phyloP scores from a whole-genome alignment of 2,329 filamentous ascomycete genomes.

The Trichoderma sp. region DNA sequence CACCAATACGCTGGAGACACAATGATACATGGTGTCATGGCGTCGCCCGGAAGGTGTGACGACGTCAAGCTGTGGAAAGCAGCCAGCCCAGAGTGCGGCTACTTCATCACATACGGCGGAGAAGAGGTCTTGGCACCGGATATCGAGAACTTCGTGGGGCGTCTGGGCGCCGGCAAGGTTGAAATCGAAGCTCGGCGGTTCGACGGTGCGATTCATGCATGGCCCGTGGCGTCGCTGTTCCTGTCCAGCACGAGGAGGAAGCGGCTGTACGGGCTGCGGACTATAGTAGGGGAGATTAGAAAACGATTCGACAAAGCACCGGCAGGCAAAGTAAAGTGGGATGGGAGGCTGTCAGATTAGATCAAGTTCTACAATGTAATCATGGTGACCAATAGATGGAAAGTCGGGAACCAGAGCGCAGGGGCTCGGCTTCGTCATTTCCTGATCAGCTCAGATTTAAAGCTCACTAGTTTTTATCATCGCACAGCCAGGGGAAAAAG shows the following conservation, averaged over 20 bases:
- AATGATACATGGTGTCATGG: conserved; percentile 38
- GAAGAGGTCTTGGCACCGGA: conserved; percentile 79
- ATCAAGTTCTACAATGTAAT: conserved; percentile 57
- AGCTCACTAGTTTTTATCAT: conserved; percentile 43
- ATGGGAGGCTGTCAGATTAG: conserved; percentile 58
- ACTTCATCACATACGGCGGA: conserved; percentile 70
- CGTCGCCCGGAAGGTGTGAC: conserved; percentile 70
- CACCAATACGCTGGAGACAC: conserved; percentile 61
- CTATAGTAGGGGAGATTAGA: conserved; percentile 43
- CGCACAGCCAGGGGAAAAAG: conserved; percentile 29
- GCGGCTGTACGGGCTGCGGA: conserved; percentile 54
- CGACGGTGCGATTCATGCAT: conserved; percentile 72
- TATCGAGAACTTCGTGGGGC: conserved; percentile 59
- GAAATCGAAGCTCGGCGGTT: conserved; percentile 61
- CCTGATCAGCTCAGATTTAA: conserved; percentile 38
- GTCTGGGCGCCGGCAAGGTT: conserved; percentile 55
- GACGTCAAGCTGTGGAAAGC: conserved; percentile 66
- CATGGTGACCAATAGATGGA: conserved; percentile 33
- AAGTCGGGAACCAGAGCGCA: conserved; percentile 48
- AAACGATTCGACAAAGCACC: conserved; percentile 29
- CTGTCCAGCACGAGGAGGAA: conserved; percentile 50
- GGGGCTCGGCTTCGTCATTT: conserved; percentile 52
- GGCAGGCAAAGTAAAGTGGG: conserved; percentile 23
- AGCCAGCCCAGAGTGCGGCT: conserved; percentile 66
- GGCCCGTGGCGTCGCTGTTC: conserved; percentile 72